Percentiles rank a stretch among this genome's conserved stretches.
Evolutionary conservation across 805 yeast genomes (phyloP).

Genomic region (Nakazawaea wickerhamii): DNA sequence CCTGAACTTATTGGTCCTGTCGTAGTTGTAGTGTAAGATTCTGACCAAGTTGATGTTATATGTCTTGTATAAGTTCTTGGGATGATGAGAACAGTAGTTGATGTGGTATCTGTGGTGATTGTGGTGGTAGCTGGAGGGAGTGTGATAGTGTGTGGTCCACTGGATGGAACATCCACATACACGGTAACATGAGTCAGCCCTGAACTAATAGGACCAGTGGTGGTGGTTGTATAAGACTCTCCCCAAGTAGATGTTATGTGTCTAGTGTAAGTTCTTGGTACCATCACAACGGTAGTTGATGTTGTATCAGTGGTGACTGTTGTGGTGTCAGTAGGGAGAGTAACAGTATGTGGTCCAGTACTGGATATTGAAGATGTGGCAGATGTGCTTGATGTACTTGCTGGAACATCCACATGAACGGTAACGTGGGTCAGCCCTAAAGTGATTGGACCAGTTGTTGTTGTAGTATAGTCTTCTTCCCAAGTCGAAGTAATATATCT

Average conservation of each 20-base stretch:
- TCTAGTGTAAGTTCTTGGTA: slow-evolving; percentile 8
- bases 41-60: slow-evolving; percentile 1
- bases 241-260: slow-evolving; percentile 6
- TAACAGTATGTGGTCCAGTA: too few species aligned
- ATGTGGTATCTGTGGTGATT: neutral
- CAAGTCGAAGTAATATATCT: slow-evolving; percentile 6
- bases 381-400: neutral
- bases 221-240: slow-evolving; percentile 1
- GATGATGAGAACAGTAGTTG: neutral
- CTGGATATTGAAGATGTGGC: too few species aligned
- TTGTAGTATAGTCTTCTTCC: neutral
- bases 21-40: slow-evolving; percentile 1
- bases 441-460: slow-evolving; percentile 7
- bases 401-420: slow-evolving; percentile 2
- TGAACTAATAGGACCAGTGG: slow-evolving; percentile 5
- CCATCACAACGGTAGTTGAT: neutral
- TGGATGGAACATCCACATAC: slow-evolving; percentile 1
- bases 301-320: slow-evolving; percentile 1
- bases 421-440: slow-evolving; percentile 6
- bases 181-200: slow-evolving; percentile 8
- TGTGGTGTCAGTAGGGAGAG: neutral
- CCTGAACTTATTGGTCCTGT: slow-evolving; percentile 5
- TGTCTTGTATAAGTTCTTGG: slow-evolving; percentile 2
- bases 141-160: neutral
- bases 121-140: neutral